Conservation (phyloP, 2,329 filamentous ascomycete genomes). For the Colletotrichum nymphaeae region DNA sequence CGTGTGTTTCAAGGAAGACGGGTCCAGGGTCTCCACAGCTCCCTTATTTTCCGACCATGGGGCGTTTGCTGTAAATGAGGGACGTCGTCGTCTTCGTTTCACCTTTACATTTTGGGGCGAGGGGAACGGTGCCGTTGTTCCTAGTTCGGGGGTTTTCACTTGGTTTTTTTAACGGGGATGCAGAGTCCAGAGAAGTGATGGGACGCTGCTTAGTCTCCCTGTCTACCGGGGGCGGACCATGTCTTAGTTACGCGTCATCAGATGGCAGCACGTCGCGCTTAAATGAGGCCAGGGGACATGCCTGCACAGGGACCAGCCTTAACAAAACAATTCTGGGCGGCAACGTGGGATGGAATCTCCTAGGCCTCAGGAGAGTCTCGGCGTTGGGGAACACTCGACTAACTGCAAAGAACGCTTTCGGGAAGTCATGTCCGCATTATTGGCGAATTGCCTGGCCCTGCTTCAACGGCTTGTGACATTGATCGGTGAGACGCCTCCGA, state of each 20-base stretch:
- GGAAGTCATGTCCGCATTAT: constrained; percentile 4
- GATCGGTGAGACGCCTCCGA: not conserved
- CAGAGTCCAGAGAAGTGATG: not conserved
- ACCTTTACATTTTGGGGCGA: constrained; percentile 10
- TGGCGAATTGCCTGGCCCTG: not conserved
- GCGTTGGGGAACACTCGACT: not conserved
- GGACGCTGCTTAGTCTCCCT: not conserved
- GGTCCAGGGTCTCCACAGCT: constrained; percentile 6
- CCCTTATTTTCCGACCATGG: constrained; percentile 27
- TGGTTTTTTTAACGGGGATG: not conserved
- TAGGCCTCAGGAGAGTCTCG: not conserved
- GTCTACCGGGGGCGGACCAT: constrained; percentile 5
- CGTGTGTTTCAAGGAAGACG: constrained; percentile 27
- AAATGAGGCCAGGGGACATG: constrained; percentile 32
- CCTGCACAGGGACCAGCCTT: constrained; percentile 11
- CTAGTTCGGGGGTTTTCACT: not conserved
- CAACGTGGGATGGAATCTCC: not conserved
- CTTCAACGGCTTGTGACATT: not conserved
- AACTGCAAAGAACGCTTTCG: not conserved
- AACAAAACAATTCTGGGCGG: not conserved
- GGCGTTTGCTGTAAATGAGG: constrained; percentile 24
- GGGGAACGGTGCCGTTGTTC: not conserved
- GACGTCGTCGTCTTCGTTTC: constrained; percentile 20
- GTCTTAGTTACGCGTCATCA: constrained; percentile 26
- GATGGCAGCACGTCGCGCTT: constrained; percentile 21